Evolutionary conservation across 345 rosid species (phyloP), one percentile per base, ranked within the genome.

Genomic region (Durio zibethinus): DNA sequence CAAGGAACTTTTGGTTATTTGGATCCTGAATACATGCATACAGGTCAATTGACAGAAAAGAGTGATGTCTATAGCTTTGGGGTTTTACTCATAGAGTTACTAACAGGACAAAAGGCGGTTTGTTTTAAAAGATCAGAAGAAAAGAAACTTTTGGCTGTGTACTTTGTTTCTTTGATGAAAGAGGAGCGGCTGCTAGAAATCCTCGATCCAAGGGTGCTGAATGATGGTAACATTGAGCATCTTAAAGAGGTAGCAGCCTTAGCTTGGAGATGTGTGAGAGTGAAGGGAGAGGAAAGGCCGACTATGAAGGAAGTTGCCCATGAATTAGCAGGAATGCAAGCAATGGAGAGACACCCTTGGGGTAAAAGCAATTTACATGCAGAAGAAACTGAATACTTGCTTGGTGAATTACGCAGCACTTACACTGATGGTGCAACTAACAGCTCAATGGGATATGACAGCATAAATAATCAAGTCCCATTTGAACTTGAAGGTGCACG

Each of bases 61-160:
- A 87, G 90, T 0, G 88, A 87, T 81, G 88, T 87, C 6, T 85
- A 87, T 9, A 87, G 88, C 61, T 87, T 85, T 38, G 84, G 88
- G 0, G 85, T 87, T 47, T 82, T 87, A 7, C 33, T 57, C 4
- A 25, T 66, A 66, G 50, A 73, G 66, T 42, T 73, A 42, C 47
- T 73, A 27, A 56, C 66, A 8, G 76, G 66, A 23, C 31, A 57
- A 27, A 73, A 73, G 25, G 76, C 5, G 2, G 50, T 73, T 7
- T 21, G 36, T 57, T 52, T 52, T 31, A 27, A 56, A 56, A 57
- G 76, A 53, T 27, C 66, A 0, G 65, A 33, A 25, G 66, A 54
- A 7, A 21, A 57, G 38, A 42, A 27, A 23, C 36, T 54, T 59
- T 36, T 73, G 50, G 65, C 76, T 0, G 12, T 73, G 65, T 54